A percentile compares a stretch with the other conserved stretches of the same genome.
Conservation (phyloP, 345 rosid genomes). For the Citrus unshiu region DNA sequence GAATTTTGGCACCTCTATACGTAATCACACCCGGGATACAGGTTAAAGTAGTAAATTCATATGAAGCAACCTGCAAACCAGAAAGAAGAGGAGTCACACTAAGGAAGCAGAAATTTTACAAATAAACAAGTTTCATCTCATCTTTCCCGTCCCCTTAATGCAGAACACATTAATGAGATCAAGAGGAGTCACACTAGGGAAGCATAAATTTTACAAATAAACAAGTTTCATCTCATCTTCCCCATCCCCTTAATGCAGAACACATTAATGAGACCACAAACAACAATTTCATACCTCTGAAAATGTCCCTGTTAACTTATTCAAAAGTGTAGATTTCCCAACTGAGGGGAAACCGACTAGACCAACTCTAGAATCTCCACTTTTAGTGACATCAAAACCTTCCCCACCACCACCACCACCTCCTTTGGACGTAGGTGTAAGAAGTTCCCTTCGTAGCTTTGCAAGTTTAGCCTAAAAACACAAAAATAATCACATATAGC, state of each 20-base stretch:
- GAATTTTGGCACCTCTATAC: constrained; percentile 97
- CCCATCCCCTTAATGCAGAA: neutral
- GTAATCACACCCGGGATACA: constrained; percentile 93
- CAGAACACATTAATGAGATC: neutral
- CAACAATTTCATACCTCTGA: constrained; percentile 64
- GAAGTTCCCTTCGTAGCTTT: constrained; percentile 88
- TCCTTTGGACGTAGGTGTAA: constrained; percentile 83
- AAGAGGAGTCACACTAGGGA: neutral
- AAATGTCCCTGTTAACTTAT: constrained; percentile 88
- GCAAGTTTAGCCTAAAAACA: constrained; percentile 82
- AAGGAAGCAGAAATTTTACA: neutral
- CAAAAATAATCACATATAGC: neutral
- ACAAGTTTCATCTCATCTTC: neutral
- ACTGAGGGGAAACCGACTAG: constrained; percentile 95
- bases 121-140: neutral
- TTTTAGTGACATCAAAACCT: constrained; percentile 98
- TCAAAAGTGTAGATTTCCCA: constrained; percentile 97
- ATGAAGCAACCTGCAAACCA: constrained; percentile 83
- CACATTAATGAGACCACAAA: neutral
- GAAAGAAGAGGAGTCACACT: neutral
- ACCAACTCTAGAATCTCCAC: constrained; percentile 98
- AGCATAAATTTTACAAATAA: neutral
- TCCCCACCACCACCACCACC: constrained; percentile 84
- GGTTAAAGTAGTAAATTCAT: constrained; percentile 95
- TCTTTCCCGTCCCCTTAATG: neutral